Conservation (phyloP, 805 yeast genomes). For the Candida rishiriensis region DNA sequence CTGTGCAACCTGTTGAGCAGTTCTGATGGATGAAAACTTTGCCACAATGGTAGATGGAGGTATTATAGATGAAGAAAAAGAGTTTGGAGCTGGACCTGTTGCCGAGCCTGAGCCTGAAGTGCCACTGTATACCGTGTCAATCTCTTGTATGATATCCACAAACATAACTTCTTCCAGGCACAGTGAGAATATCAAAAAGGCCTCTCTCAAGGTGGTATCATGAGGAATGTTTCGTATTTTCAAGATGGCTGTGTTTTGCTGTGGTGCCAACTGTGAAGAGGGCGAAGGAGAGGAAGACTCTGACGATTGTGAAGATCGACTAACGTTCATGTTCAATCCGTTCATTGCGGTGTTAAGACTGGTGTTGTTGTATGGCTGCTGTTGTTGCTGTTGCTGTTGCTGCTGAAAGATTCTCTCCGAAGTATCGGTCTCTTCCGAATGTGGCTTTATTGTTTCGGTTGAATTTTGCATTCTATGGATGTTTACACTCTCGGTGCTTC, state of each 20-base stretch:
- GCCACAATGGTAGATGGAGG: slow-evolving; percentile 37
- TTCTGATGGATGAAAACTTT: slow-evolving; percentile 38
- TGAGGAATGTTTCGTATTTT: slow-evolving; percentile 55
- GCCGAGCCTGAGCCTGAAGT: slow-evolving; percentile 5
- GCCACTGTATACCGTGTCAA: too few relatives aligned
- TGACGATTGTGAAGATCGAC: slow-evolving; percentile 1
- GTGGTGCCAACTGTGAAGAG: slow-evolving; percentile 1
- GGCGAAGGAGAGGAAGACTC: slow-evolving; percentile 6
- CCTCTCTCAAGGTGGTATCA: slow-evolving; percentile 64
- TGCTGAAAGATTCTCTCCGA: neutral
- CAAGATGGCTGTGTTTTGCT: slow-evolving; percentile 21
- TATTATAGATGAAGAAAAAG: slow-evolving; percentile 9
- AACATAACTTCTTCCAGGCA: slow-evolving; percentile 53
- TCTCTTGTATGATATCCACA: slow-evolving; percentile 33
- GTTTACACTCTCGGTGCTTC: neutral
- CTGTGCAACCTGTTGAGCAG: slow-evolving; percentile 41
- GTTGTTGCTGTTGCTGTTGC: slow-evolving; percentile 5
- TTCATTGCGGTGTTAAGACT: slow-evolving; percentile 10
- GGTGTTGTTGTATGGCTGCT: neutral
- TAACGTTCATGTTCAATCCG: slow-evolving; percentile 10
- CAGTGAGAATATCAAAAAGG: slow-evolving; percentile 60
- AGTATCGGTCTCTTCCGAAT: too few relatives aligned
- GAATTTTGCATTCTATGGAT: slow-evolving; percentile 13
- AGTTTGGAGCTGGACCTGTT: too few relatives aligned
- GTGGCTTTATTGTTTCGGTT: slow-evolving; percentile 12